Base-by-base conservation (phyloP, 2,329 filamentous ascomycete species). In the Aureobasidium sp. region DNA sequence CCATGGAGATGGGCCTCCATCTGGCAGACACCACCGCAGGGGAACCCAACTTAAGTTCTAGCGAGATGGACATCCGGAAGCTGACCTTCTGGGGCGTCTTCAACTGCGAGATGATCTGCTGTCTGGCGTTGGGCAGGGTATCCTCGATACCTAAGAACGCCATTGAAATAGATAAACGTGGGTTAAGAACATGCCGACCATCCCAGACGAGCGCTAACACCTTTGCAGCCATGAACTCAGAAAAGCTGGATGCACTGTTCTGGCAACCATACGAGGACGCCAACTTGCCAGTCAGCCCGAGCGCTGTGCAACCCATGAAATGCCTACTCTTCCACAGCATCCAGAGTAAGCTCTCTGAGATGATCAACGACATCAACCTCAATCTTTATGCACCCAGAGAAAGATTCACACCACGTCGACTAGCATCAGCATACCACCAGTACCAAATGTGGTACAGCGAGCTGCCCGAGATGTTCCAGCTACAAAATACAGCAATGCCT, bases 391-490 rank as follows among this genome's bases (percentile, higher is more conserved):
- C 87, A 4, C 88, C 88, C 0, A 84, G 83, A 15, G 81, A 82
- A 61, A 83, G 83, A 5, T 78, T 90, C 48, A 88, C 84, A 0
- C 85, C 85, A 66, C 80, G 82, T 43, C 82, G 84, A 43, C 75
- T 91, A 1, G 76, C 89, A 9, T 80, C 78, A 52, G 83, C 84
- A 29, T 90, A 91, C 66, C 84, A 82, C 0, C 82, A 86, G 66
- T 91, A 89, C 67, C 78, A 89, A 17, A 81, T 84, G 59, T 92
- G 88, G 88, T 90, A 90, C 70, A 83, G 84, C 63, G 78, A 76
- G 29, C 82, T 92, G 63, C 88, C 88, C 0, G 80, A 84, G 63
- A 81, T 84, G 1, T 76, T 91, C 55, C 78, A 82, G 26, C 72
- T 90, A 3, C 84, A 85, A 1, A 82, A 87, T 64, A 88, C 87